Evolutionary conservation across 2,329 filamentous ascomycete species (phyloP), one percentile per base, ranked within the genome.

Genomic region (Cladophialophora exuberans): DNA sequence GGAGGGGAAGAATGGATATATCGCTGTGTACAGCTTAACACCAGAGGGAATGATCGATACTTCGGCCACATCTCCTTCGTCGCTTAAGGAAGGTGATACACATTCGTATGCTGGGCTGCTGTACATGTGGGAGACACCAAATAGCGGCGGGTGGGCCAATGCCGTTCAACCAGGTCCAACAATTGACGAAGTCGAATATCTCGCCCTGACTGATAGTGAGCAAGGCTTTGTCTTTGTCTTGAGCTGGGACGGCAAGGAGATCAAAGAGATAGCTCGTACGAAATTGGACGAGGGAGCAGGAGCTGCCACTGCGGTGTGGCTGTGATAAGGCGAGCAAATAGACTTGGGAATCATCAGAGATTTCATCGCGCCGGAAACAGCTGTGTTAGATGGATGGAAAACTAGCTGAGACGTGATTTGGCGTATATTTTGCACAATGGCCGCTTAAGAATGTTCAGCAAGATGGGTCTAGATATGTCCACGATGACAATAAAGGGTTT

Each of bases 121-220:
- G 20, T 56, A 36, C 33, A 58, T 65, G 59, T 65, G 60, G 46
- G 52, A 62, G 35, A 64, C 63, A 10, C 41, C 61, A 9, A 65
- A 59, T 9, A 60, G 56, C 25, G 63, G 63, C 13, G 63, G 63
- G 1, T 65, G 63, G 63, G 63, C 63, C 0, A 65, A 65, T 45
- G 63, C 63, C 3, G 48, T 65, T 36, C 60, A 65, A 50, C 63
- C 63, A 2, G 63, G 62, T n/a, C 62, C 62, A 15, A 63, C 62
- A 5, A 53, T 62, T 18, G 56, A 61, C 18, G 65, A 62, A 17
- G 54, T 64, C n/a, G 66, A 68, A 55, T 68, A 67, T 47, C 61
- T 68, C 11, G 66, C 63, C 3, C 28, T 65, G 59, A 65, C 63
- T 9, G 63, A 65, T 42, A 63, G 61, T 52, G 63, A 65, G 56